Evolutionary conservation across 306 rosid genomes (phyloP), one percentile per base, ranked within the genome.

Genomic region (Hylodesmum podocarpum): DNA sequence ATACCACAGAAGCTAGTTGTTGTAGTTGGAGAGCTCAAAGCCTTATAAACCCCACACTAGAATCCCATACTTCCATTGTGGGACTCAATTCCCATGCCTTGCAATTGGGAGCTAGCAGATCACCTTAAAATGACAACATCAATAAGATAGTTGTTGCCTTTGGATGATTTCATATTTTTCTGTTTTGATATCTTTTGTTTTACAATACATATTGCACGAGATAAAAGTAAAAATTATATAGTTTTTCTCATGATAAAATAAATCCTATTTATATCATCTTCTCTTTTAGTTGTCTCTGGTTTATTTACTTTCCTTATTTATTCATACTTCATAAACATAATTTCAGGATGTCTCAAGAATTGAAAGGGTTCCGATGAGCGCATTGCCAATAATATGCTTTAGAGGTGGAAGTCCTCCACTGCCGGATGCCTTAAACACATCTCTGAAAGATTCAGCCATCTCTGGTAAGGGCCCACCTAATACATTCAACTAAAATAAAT

Each of bases 331-430:
- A 40, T 66, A 8, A 15, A 39, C 40, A 21, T 53, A 16, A 73
- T 82, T 76, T 78, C 87, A 92, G 97, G 96, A 85, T 72, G 69
- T 75, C 67, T 70, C 75, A 41, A 85, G 77, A 54, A 29, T 83
- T 83, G 83, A 82, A 70, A 87, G 80, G 81, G 73, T 87, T 75
- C 84, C 89, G 8, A 49, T 75, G 62, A 85, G 84, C 55, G 24
- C 43, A 29, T 46, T 88, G 73, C 96, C 92, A 1, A 49, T 90
- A 81, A 86, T 92, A 86, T 92, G 97, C 84, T 86, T 92, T 78
- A 87, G 96, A 81, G 86, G 83, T 84, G 97, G 97, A 72, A 86
- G 96, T 64, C 97, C 86, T 40, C 97, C 97, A 15, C 82, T 90
- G 53, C 90, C 97, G 0, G 96, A 90, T 72, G 80, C 78, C 75